A percentile compares a stretch with the other conserved stretches of the same genome.
Evolutionary conservation across 2,329 filamentous ascomycete species (phyloP).

Genomic region (Aspergillus eucalypticola): DNA sequence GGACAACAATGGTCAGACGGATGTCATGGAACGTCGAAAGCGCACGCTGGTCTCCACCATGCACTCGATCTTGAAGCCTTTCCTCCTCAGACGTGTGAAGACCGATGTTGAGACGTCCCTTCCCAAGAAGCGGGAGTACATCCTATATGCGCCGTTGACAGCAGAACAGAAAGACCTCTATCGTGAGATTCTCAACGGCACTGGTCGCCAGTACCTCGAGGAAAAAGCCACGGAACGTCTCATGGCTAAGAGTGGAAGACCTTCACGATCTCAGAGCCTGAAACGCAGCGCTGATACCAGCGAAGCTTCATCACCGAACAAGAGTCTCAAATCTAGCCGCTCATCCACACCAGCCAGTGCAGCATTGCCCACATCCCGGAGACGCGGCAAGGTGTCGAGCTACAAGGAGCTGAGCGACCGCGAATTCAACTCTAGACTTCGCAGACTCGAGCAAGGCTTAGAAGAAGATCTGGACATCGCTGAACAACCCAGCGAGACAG

Average conservation of each 20-base stretch:
- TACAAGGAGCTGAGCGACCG: constrained; percentile 76
- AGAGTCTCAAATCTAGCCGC: constrained; percentile 73
- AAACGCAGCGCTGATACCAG: constrained; percentile 60
- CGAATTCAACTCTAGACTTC: constrained; percentile 73
- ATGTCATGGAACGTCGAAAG: constrained; percentile 76
- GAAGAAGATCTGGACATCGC: constrained; percentile 58
- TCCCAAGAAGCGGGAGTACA: constrained; percentile 96
- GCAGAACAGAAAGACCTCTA: constrained; percentile 90
- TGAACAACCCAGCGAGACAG: constrained; percentile 44
- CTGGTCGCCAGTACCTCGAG: constrained; percentile 54
- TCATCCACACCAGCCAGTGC: constrained; percentile 69
- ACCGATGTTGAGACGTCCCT: constrained; percentile 86
- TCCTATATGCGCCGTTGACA: constrained; percentile 90
- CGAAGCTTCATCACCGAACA: constrained; percentile 55
- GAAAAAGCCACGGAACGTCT: constrained; percentile 54
- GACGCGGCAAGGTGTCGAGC: constrained; percentile 55
- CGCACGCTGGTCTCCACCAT: constrained; percentile 81
- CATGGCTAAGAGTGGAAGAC: constrained; percentile 37
- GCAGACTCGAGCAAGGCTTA: constrained; percentile 51
- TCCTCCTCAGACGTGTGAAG: constrained; percentile 85
- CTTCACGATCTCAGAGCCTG: constrained; percentile 47
- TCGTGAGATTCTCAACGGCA: constrained; percentile 79
- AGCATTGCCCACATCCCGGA: constrained; percentile 44
- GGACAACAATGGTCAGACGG: constrained; percentile 75
- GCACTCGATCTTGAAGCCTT: constrained; percentile 87